A percentile compares a stretch with the other conserved stretches of the same genome.
phyloP scores from a whole-genome alignment of 1,284 basidiomycete genomes.

The Somion occarium region DNA sequence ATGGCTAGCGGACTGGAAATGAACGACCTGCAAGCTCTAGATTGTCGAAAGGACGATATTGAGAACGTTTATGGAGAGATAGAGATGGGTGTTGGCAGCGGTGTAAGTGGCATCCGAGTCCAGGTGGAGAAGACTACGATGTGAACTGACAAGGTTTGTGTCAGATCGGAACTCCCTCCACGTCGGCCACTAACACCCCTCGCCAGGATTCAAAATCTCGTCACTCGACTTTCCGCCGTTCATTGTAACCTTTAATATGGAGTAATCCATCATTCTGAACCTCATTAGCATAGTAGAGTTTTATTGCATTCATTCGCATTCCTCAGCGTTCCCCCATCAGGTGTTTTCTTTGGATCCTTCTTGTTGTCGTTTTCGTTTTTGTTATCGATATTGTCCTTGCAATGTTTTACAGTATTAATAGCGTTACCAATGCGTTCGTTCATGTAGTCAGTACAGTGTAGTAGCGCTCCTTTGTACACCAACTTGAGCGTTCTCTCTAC shows the following conservation, averaged over 20 bases:
- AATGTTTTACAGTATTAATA: too few relatives aligned
- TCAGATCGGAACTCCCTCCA: neutral
- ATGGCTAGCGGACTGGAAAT: constrained; percentile 37
- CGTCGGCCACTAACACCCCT: neutral
- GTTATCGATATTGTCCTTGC: too few relatives aligned
- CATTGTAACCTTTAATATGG: neutral
- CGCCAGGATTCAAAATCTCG: constrained; percentile 4
- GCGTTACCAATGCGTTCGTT: too few relatives aligned
- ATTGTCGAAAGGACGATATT: constrained; percentile 37
- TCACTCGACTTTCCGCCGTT: neutral
- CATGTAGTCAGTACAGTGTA: too few relatives aligned
- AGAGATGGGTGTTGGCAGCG: constrained; percentile 32
- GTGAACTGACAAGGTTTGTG: constrained; percentile 22
- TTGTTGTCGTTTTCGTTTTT: too few relatives aligned
- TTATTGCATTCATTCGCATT: neutral
- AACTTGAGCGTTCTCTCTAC: too few relatives aligned
- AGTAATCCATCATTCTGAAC: too few relatives aligned
- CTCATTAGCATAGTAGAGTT: neutral
- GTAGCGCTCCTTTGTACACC: too few relatives aligned
- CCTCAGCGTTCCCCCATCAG: neutral
- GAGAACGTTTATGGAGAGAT: constrained; percentile 29
- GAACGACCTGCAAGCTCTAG: constrained; percentile 55
- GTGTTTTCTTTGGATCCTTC: too few relatives aligned
- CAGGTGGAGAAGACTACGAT: constrained; percentile 62
- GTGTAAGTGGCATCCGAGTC: constrained; percentile 52